Conservation (phyloP, 768 basidiomycete genomes). For the Naganishia friedmannii region DNA sequence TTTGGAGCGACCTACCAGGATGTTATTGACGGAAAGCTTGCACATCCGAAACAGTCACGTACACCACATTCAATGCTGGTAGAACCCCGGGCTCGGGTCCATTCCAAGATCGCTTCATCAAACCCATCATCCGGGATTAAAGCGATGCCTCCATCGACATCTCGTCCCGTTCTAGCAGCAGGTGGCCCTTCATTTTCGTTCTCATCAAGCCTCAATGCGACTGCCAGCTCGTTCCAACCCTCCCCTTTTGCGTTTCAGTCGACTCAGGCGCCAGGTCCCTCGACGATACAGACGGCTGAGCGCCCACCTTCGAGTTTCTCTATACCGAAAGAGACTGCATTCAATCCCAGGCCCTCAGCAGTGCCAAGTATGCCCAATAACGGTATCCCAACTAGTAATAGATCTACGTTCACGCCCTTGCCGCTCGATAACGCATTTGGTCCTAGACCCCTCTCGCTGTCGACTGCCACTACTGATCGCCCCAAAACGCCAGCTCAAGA, state of each 20-base stretch:
- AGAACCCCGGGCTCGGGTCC: constrained; percentile 9
- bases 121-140: background rate
- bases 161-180: background rate
- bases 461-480: background rate
- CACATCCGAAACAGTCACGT: background rate
- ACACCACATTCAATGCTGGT: background rate
- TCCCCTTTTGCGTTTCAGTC: background rate
- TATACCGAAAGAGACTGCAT: background rate
- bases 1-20: constrained; percentile 25
- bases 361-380: background rate
- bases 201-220: background rate
- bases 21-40: constrained; percentile 29
- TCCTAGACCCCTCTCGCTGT: background rate
- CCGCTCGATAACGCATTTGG: background rate
- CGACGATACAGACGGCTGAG: background rate
- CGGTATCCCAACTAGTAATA: background rate
- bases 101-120: background rate
- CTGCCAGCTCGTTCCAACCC: background rate
- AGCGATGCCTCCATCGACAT: too few relatives aligned
- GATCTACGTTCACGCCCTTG: background rate
- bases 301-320: background rate
- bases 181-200: background rate
- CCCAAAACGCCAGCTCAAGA: background rate
- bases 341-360: background rate
- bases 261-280: background rate